Base-by-base conservation (phyloP, 176 grass and related monocot species). In the Hordeum marinum region DNA sequence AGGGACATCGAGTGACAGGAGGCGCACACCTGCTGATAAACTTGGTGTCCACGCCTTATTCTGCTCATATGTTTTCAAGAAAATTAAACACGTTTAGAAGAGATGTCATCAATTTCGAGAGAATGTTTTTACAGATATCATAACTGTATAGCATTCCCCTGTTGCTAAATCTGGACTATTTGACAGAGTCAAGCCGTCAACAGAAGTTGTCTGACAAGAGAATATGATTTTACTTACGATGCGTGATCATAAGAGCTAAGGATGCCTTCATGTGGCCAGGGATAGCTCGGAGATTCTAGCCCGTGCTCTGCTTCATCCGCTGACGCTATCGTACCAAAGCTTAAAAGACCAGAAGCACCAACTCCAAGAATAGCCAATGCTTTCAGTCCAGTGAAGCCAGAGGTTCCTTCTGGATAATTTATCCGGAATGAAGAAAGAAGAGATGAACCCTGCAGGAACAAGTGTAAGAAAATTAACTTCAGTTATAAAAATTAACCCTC, bases 241-340 rank as follows among this genome's bases (percentile, higher is more conserved):
- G 91, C 91, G 48, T 99, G 93, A 62, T 96, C 96, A 46, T 96
- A 99, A 60, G 96, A 99, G 75, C 96, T 99, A 80, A 99, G 90
- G 31, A 99, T 99, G 72, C 97, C 97, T 50, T 91, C 82, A 82
- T 99, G 97, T 34, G 97, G 97, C 97, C 97, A 99, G 27, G 97
- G 97, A 82, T 99, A 99, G 15, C 67, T 81, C 27, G 91, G 81
- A 18, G 91, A 82, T n/a, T 86, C 82, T 63, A 99, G 80, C 13
- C 96, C 93, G 89, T 96, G 96, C 86, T 96, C 96, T 72, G 93
- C 88, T 89, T 99, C 96, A 88, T 99, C 96, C 69, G 96, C 96
- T 80, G 86, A 91, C 24, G 94, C 91, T 76, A 95, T 72, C 48
- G 91, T 92, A 54, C 91, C 88, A 43, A 96, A 96, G 60, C 91